These are phyloP conservation scores for Pseudoneurospora amorphoporcata DNA, from an alignment of 495 filamentous ascomycete species.

Conservation along the genomic window DNA sequence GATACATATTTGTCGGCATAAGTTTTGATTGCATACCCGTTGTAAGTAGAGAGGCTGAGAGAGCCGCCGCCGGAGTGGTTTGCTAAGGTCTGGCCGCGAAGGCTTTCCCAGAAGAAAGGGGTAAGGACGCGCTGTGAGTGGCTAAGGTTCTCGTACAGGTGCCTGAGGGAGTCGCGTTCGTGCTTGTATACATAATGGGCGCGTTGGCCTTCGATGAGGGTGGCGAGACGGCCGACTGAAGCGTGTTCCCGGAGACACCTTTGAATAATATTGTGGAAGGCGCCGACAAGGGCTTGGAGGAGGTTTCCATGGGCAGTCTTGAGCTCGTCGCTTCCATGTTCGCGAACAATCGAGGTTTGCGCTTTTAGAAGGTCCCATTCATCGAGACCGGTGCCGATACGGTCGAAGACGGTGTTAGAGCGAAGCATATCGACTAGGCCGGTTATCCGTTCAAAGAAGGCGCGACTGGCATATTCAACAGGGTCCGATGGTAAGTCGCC, in stretches of 20 bases:
- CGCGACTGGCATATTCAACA: constrained; percentile 18
- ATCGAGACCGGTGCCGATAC: neutral
- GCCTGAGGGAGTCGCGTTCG: neutral
- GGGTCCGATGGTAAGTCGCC: constrained; percentile 23
- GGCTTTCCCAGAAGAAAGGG: constrained; percentile 22
- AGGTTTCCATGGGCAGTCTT: constrained; percentile 26
- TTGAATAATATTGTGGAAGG: constrained; percentile 5
- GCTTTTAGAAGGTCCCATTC: constrained; percentile 9
- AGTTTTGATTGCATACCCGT: neutral
- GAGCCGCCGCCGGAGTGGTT: neutral
- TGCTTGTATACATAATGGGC: constrained; percentile 19
- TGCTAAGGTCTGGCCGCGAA: neutral
- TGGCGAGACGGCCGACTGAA: neutral
- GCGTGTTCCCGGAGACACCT: constrained; percentile 1
- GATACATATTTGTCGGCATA: neutral
- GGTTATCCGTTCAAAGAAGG: constrained; percentile 17
- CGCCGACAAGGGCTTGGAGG: constrained; percentile 5
- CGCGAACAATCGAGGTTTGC: neutral
- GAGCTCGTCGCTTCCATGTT: constrained; percentile 25
- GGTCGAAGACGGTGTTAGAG: constrained; percentile 10
- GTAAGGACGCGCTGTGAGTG: constrained; percentile 18
- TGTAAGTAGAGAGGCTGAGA: neutral
- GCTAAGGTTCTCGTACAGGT: constrained; percentile 14
- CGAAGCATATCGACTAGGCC: constrained; percentile 4
- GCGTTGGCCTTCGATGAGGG: constrained; percentile 14